These are phyloP conservation scores for Calonectria naviculata DNA, from an alignment of 2,329 filamentous ascomycete species.

Conservation along the genomic window DNA sequence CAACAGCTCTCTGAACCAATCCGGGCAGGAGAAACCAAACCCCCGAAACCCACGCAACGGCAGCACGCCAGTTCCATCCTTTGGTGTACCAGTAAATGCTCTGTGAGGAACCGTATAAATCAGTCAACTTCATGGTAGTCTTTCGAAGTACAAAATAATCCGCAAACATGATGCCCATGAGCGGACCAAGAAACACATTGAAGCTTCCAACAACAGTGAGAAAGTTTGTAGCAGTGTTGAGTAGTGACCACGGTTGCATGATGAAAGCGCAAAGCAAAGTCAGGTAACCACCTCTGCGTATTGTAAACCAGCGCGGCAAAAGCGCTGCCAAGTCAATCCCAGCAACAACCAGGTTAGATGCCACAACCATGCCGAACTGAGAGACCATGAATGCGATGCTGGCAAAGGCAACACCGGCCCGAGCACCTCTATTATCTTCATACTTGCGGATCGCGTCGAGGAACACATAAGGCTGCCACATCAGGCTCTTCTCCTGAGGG, in stretches of 20 bases:
- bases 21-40: conserved; percentile 35
- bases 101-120: conserved; percentile 37
- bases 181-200: conserved; percentile 11
- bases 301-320: conserved; percentile 10
- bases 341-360: conserved; percentile 7
- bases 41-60: conserved; percentile 24
- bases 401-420: conserved; percentile 24
- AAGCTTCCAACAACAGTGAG: conserved; percentile 10
- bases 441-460: conserved; percentile 29
- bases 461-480: conserved; percentile 42
- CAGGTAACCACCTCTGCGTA: conserved; percentile 1
- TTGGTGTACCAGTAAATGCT: conserved; percentile 39
- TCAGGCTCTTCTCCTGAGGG: conserved; percentile 32
- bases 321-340: conserved; percentile 15
- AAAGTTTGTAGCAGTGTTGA: conserved; percentile 12
- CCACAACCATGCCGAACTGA: conserved; percentile 25
- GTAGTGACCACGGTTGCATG: conserved; percentile 36
- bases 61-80: conserved; percentile 36
- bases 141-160: conserved; percentile 43
- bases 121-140: conserved; percentile 35
- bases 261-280: conserved; percentile 29
- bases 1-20: conserved; percentile 33
- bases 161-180: conserved; percentile 14
- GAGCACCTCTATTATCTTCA: not conserved
- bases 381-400: conserved; percentile 29